These are phyloP conservation scores for Naganishia vishniacii DNA, from an alignment of 768 basidiomycete genomes.

Conservation along the genomic window DNA sequence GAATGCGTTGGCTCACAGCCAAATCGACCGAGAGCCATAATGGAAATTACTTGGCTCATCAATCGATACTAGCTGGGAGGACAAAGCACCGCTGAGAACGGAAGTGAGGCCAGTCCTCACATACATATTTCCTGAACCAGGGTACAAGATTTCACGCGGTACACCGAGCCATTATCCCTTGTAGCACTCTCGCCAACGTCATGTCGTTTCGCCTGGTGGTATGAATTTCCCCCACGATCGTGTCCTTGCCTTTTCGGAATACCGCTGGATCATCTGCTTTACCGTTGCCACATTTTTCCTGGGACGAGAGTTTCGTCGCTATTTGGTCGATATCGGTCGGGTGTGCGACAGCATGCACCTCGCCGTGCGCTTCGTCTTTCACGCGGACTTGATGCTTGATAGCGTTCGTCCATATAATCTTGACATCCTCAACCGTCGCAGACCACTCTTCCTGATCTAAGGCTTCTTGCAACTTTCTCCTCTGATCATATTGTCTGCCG, in stretches of 20 bases:
- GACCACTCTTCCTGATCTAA: constrained; percentile 29
- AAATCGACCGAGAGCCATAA: no score
- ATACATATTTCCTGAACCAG: no score
- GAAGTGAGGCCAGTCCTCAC: no score
- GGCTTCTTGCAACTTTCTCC: constrained; percentile 27
- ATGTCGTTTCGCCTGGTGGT: not conserved
- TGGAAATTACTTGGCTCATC: no score
- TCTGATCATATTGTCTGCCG: constrained; percentile 27
- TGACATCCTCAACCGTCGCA: constrained; percentile 22
- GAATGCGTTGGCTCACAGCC: no score
- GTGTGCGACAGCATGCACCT: not conserved
- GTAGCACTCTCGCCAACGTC: not conserved
- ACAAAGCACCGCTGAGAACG: no score
- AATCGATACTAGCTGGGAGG: no score
- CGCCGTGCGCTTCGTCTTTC: not conserved
- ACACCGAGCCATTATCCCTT: not conserved
- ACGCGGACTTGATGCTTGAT: constrained; percentile 17
- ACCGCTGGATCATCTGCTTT: no score
- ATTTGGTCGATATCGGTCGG: not conserved
- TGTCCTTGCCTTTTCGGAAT: no score
- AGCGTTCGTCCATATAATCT: constrained; percentile 22
- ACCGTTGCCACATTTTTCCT: no score
- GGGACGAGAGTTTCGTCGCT: no score
- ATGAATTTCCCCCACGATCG: not conserved
- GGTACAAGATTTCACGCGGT: not conserved